These are phyloP conservation scores for Suhomyces coccinellae DNA, from an alignment of 1,139 yeast genomes.

Conservation along the genomic window DNA sequence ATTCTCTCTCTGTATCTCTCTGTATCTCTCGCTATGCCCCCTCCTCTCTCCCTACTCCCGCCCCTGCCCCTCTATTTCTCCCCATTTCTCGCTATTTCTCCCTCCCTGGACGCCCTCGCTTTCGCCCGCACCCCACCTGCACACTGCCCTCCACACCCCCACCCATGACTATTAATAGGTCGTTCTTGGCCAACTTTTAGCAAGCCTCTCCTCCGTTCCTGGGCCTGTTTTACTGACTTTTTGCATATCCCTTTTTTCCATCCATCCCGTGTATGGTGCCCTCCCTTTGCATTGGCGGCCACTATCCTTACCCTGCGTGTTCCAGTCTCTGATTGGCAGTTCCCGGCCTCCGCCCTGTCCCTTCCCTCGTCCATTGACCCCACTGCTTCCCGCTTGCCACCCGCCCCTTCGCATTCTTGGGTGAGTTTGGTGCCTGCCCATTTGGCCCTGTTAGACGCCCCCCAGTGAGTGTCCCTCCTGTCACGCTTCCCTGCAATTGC, in stretches of 20 bases:
- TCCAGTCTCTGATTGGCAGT: background rate
- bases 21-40: background rate
- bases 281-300: slow-evolving; percentile 6
- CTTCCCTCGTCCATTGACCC: slow-evolving; percentile 3
- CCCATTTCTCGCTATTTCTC: background rate
- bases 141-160: background rate
- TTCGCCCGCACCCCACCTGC: background rate
- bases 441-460: background rate
- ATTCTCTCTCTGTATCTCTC: background rate
- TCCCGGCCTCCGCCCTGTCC: background rate
- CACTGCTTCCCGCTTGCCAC: slow-evolving; percentile 1
- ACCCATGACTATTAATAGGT: slow-evolving; percentile 7
- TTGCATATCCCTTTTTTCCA: slow-evolving; percentile 10
- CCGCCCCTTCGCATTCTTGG: background rate
- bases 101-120: too few species aligned
- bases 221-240: background rate
- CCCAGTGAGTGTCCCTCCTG: too few species aligned
- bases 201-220: slow-evolving; percentile 2
- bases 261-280: slow-evolving; percentile 1
- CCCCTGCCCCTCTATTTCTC: background rate
- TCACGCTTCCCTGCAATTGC: too few species aligned
- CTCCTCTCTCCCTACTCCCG: background rate
- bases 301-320: background rate
- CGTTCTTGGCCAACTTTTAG: slow-evolving; percentile 7
- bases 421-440: too few species aligned